Base-by-base conservation (phyloP, 257 asterid species). In the Jacaranda copaia region DNA sequence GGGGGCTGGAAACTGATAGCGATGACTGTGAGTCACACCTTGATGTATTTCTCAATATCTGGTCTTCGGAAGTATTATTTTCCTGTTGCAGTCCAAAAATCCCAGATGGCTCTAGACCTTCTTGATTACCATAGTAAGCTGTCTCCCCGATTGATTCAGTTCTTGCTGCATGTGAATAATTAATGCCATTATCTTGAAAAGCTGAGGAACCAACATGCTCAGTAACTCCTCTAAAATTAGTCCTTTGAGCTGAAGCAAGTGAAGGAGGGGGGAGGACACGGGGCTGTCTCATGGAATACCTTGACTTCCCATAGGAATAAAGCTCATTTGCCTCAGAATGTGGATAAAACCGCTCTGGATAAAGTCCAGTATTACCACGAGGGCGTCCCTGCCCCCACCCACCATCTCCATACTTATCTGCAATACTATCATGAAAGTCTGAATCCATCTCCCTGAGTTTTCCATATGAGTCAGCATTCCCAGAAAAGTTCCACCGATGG, bases 1-100 rank as follows among this genome's bases (percentile, higher is more conserved):
- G 99, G 32, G 97, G 99, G 84, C 98, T 96, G 78, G 98, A 90
- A 79, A 96, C 97, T 66, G 94, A 93, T n/a, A 96, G 81, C 32
- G 99, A 96, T 63, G 99, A 96, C 65, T 93, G 98, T 77, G 99
- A 96, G 55, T 96, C 98, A 83, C 96, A 91, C 80, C 93, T 85
- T 14, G 90, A 70, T 52, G 84, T 78, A 66, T 66, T 51, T 48
- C 85, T 81, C 82, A 79, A 62, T 66, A 84, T 87, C 78, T 68
- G 91, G 77, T 84, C 87, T 76, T 84, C 92, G 78, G 79, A 70
- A 57, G 79, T 56, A 48, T 77, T 69, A 68, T 70, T 84, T 67
- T 88, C 96, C 71, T 77, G 84, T 66, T 75, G 87, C 64, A 81
- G 66, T 78, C 81, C 82, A 68, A 85, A 85, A 66, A 73, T 62